These are phyloP conservation scores for Dendrostoma leiphaemia DNA, from an alignment of 2,329 filamentous ascomycete genomes.

Conservation along the genomic window DNA sequence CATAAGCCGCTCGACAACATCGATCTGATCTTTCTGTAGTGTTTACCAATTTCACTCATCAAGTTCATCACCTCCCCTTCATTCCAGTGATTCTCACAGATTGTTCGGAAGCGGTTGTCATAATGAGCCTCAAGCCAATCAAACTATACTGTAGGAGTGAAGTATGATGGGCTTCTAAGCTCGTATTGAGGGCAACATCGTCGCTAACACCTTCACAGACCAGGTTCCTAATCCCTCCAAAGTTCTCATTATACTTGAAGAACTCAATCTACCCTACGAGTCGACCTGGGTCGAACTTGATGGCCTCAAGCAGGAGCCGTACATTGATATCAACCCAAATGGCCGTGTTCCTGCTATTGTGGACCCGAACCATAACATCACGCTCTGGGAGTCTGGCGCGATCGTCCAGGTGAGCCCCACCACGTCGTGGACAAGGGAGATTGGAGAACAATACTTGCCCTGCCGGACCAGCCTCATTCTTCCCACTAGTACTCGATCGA, in stretches of 20 bases:
- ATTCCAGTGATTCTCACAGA: background rate
- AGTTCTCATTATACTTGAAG: constrained; percentile 29
- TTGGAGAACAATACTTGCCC: constrained; percentile 38
- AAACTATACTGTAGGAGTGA: background rate
- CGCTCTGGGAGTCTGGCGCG: constrained; percentile 48
- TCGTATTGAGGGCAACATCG: background rate
- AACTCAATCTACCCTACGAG: constrained; percentile 31
- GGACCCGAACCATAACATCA: constrained; percentile 42
- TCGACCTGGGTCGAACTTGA: constrained; percentile 19
- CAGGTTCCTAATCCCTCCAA: constrained; percentile 30
- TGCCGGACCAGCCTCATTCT: constrained; percentile 20
- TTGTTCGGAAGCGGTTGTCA: background rate
- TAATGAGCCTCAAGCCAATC: constrained; percentile 1
- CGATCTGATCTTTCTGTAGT: background rate
- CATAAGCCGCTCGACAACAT: too few species aligned
- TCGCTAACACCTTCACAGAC: background rate
- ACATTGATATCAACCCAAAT: constrained; percentile 12
- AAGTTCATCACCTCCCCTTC: background rate
- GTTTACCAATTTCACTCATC: too few species aligned
- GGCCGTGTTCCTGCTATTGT: constrained; percentile 14
- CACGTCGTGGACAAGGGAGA: background rate
- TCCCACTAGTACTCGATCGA: constrained; percentile 43
- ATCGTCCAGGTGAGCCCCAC: constrained; percentile 33
- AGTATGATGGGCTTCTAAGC: background rate
- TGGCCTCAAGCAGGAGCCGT: constrained; percentile 5